A percentile compares a stretch with the other conserved stretches of the same genome.
phyloP scores from a whole-genome alignment of 2,329 filamentous ascomycete genomes.

The Paracoccidioides brasiliensis region DNA sequence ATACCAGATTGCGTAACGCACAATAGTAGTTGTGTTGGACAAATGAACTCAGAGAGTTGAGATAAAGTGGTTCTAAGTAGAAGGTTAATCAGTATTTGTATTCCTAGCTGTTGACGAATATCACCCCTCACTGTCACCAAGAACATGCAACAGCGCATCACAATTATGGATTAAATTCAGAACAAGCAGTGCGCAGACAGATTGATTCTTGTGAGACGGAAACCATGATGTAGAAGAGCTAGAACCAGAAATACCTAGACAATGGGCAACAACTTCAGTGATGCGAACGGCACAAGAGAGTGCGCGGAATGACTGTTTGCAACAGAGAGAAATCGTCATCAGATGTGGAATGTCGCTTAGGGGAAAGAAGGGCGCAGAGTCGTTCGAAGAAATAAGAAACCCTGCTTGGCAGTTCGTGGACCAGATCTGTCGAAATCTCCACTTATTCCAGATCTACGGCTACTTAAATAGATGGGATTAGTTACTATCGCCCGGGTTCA shows the following conservation, averaged over 20 bases:
- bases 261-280: too few species aligned
- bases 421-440: neutral
- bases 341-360: neutral
- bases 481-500: too few species aligned
- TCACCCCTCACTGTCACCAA: too few species aligned
- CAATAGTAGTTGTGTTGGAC: neutral
- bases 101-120: too few species aligned
- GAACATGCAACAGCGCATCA: too few species aligned
- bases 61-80: too few species aligned
- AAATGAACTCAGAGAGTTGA: neutral
- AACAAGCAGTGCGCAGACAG: neutral
- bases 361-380: neutral
- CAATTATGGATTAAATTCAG: too few species aligned
- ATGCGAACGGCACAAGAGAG: too few species aligned
- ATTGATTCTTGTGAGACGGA: neutral
- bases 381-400: neutral
- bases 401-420: neutral
- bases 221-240: too few species aligned
- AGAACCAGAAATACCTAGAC: too few species aligned
- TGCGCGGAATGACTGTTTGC: neutral
- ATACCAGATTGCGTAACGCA: neutral
- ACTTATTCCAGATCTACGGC: neutral
- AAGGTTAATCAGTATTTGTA: too few species aligned
- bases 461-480: neutral
- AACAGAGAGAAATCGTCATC: neutral